phyloP scores from a whole-genome alignment of 2,329 filamentous ascomycete genomes.

The Claviceps sp. region DNA sequence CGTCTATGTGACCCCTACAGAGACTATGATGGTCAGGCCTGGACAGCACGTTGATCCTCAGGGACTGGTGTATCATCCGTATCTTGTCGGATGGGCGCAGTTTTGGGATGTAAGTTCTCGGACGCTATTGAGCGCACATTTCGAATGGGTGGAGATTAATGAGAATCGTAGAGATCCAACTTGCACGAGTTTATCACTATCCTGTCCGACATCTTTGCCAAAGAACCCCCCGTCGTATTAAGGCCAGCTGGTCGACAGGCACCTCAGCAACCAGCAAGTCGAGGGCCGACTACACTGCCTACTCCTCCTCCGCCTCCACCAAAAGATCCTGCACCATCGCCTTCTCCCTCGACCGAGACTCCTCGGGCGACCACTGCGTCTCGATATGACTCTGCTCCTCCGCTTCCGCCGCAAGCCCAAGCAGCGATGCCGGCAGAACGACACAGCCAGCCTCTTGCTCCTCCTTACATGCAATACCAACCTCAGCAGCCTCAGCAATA shows the following conservation, averaged over 20 bases:
- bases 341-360: constrained; percentile 8
- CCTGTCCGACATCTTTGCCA: constrained; percentile 76
- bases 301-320: constrained; percentile 51
- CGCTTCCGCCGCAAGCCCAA: constrained; percentile 25
- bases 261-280: constrained; percentile 17
- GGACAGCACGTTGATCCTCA: constrained; percentile 93
- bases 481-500: constrained; percentile 9
- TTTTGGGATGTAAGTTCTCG: constrained; percentile 65
- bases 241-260: constrained; percentile 37
- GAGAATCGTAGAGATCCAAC: constrained; percentile 53
- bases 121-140: not conserved
- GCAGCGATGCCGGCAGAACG: not conserved
- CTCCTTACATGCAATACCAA: constrained; percentile 3
- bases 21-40: constrained; percentile 77
- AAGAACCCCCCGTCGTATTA: constrained; percentile 83
- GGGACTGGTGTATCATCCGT: constrained; percentile 89
- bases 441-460: constrained; percentile 8
- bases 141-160: not conserved
- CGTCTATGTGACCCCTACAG: constrained; percentile 76
- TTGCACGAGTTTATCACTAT: constrained; percentile 72
- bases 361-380: constrained; percentile 15
- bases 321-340: constrained; percentile 18
- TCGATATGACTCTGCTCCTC: constrained; percentile 35
- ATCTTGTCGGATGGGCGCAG: constrained; percentile 76
- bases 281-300: constrained; percentile 52